These are phyloP conservation scores for Plenodomus lindquistii DNA, from an alignment of 2,329 filamentous ascomycete genomes.

Conservation along the genomic window DNA sequence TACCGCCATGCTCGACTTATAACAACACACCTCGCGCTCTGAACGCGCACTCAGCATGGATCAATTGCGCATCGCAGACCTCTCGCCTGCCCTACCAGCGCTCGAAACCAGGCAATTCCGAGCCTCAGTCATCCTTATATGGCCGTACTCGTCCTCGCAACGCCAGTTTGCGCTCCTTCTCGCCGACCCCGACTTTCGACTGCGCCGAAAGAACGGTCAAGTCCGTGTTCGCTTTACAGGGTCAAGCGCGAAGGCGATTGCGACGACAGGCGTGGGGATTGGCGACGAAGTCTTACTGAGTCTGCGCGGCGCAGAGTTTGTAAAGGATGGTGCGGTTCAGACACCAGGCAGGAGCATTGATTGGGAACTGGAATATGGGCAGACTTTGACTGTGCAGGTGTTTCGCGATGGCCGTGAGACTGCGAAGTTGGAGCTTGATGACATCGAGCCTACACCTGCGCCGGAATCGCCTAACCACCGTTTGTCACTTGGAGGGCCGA, in stretches of 20 bases:
- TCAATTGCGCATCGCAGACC: slow-evolving; percentile 34
- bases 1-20: slow-evolving; percentile 7
- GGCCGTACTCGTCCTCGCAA: slow-evolving; percentile 84
- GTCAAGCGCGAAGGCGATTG: slow-evolving; percentile 69
- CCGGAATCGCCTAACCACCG: slow-evolving; percentile 27
- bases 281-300: slow-evolving; percentile 75
- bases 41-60: slow-evolving; percentile 28
- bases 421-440: slow-evolving; percentile 59
- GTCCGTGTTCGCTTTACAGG: slow-evolving; percentile 77
- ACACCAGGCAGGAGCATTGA: slow-evolving; percentile 62
- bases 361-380: slow-evolving; percentile 59
- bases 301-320: slow-evolving; percentile 70
- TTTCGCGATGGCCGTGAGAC: slow-evolving; percentile 53
- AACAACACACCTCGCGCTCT: slow-evolving; percentile 8
- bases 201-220: slow-evolving; percentile 77
- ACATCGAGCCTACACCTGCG: slow-evolving; percentile 34
- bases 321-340: slow-evolving; percentile 56
- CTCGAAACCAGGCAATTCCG: slow-evolving; percentile 53
- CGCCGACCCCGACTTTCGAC: slow-evolving; percentile 80
- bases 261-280: slow-evolving; percentile 70
- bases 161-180: slow-evolving; percentile 77
- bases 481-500: slow-evolving; percentile 6
- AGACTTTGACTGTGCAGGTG: slow-evolving; percentile 43
- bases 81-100: slow-evolving; percentile 34
- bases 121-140: slow-evolving; percentile 80